phyloP scores from a whole-genome alignment of 2,329 filamentous ascomycete genomes.

The Acrocalymma vagum region DNA sequence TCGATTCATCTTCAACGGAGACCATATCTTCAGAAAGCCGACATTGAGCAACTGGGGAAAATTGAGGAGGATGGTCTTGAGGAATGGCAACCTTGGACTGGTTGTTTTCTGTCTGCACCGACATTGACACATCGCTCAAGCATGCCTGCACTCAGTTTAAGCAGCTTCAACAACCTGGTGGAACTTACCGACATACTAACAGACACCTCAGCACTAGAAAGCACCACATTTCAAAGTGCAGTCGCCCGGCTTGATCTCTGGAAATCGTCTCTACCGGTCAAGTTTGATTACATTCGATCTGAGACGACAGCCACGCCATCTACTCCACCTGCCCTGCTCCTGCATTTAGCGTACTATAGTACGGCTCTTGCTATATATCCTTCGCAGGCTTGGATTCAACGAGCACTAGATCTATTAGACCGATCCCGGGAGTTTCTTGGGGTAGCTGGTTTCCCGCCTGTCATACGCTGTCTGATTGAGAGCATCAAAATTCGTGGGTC shows the following conservation, averaged over 20 bases:
- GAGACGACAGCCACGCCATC: constrained; percentile 24
- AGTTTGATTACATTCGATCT: constrained; percentile 29
- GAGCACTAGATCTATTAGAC: constrained; percentile 29
- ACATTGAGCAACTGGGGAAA: constrained; percentile 55
- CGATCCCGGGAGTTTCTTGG: constrained; percentile 29
- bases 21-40: constrained; percentile 59
- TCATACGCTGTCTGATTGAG: constrained; percentile 30
- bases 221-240: constrained; percentile 41
- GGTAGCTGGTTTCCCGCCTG: constrained; percentile 31
- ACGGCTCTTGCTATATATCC: constrained; percentile 26
- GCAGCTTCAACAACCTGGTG: constrained; percentile 62
- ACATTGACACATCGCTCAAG: constrained; percentile 16
- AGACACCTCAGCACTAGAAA: constrained; percentile 19
- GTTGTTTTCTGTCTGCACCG: constrained; percentile 54
- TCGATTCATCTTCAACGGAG: constrained; percentile 59
- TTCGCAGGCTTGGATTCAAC: constrained; percentile 26
- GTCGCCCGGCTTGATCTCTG: constrained; percentile 48
- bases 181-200: constrained; percentile 36
- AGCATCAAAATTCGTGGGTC: constrained; percentile 19
- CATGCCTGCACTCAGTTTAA: constrained; percentile 53
- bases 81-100: constrained; percentile 77
- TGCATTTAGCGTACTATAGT: constrained; percentile 36
- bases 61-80: constrained; percentile 73
- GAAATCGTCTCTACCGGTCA: constrained; percentile 38
- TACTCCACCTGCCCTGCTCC: constrained; percentile 34